A percentile compares a stretch with the other conserved stretches of the same genome.
Conservation (phyloP, 1,139 yeast genomes). For the Pichia sp. region DNA sequence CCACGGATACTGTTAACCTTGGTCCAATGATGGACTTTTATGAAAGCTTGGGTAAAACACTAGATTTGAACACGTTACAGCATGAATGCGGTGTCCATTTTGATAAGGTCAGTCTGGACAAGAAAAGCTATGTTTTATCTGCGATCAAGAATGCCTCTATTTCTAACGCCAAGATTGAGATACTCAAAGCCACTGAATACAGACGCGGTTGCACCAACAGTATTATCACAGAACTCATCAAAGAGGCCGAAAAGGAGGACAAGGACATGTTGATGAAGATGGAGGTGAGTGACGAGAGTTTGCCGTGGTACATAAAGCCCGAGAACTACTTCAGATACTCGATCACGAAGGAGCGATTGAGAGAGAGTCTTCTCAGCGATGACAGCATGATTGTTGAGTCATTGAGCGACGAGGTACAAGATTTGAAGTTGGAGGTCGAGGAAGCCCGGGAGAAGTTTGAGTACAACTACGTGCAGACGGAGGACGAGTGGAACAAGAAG, state of each 20-base stretch:
- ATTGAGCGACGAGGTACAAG: slow-evolving; percentile 20
- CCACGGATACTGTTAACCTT: slow-evolving; percentile 22
- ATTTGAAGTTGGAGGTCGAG: slow-evolving; percentile 21
- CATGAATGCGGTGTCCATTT: slow-evolving; percentile 30
- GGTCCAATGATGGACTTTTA: slow-evolving; percentile 21
- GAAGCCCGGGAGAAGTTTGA: slow-evolving; percentile 26
- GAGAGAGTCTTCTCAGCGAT: slow-evolving; percentile 13
- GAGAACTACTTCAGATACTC: slow-evolving; percentile 23
- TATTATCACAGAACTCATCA: slow-evolving; percentile 17
- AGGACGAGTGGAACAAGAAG: neutral
- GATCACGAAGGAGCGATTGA: slow-evolving; percentile 16
- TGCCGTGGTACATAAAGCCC: slow-evolving; percentile 30
- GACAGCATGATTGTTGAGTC: slow-evolving; percentile 15
- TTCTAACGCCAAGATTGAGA: slow-evolving; percentile 25
- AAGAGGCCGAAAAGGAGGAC: slow-evolving; percentile 1
- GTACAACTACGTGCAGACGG: slow-evolving; percentile 24
- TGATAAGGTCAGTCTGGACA: slow-evolving; percentile 24
- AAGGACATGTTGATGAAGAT: slow-evolving; percentile 11
- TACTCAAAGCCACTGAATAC: slow-evolving; percentile 29
- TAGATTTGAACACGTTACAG: slow-evolving; percentile 25
- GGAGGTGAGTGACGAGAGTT: slow-evolving; percentile 22
- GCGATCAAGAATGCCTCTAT: slow-evolving; percentile 26
- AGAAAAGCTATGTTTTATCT: slow-evolving; percentile 25
- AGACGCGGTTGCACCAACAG: slow-evolving; percentile 22
- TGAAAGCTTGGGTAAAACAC: slow-evolving; percentile 15